Evolutionary conservation across 2,329 filamentous ascomycete genomes (phyloP).

Genomic region (Talaromyces sp.): DNA sequence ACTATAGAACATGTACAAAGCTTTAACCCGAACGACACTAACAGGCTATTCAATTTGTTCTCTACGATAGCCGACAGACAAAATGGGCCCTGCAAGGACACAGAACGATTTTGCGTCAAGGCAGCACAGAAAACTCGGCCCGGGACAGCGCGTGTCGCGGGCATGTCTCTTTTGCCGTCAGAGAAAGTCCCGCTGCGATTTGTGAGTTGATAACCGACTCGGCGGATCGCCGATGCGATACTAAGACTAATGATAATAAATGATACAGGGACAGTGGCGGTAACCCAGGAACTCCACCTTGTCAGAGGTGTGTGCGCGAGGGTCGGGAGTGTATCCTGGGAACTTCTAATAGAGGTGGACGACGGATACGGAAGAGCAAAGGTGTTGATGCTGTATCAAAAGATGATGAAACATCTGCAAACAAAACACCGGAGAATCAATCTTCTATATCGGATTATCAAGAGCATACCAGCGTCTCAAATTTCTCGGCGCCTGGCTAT

Average conservation of each 20-base stretch:
- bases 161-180: constrained; percentile 49
- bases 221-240: background rate
- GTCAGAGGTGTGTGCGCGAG: constrained; percentile 56
- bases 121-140: constrained; percentile 25
- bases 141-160: constrained; percentile 44
- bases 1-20: background rate
- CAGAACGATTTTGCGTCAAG: constrained; percentile 11
- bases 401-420: constrained; percentile 22
- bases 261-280: constrained; percentile 43
- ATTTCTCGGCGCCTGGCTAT: constrained; percentile 28
- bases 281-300: constrained; percentile 51
- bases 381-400: constrained; percentile 21
- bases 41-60: background rate
- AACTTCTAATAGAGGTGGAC: constrained; percentile 57
- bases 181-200: constrained; percentile 50
- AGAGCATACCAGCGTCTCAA: constrained; percentile 22
- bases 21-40: background rate
- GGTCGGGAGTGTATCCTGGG: constrained; percentile 58
- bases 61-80: background rate
- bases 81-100: constrained; percentile 16
- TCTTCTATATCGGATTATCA: constrained; percentile 27
- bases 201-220: constrained; percentile 33
- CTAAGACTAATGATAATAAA: background rate
- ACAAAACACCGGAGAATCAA: constrained; percentile 27
- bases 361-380: constrained; percentile 55